Evolutionary conservation across 2,329 filamentous ascomycete species (phyloP).

Genomic region (Scedosporium boydii): DNA sequence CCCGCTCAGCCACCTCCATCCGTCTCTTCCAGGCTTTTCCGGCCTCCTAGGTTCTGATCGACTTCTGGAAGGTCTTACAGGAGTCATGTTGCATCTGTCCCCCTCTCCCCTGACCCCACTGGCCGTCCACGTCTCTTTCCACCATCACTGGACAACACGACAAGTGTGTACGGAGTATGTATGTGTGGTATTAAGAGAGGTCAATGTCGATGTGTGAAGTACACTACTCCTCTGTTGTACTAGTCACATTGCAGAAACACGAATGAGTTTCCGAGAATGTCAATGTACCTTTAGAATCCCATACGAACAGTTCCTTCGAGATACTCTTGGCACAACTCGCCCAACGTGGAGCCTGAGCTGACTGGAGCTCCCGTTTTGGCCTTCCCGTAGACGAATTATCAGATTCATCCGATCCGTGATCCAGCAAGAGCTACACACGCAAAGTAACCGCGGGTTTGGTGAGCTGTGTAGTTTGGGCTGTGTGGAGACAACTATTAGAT

Average conservation of each 20-base stretch:
- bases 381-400: background rate
- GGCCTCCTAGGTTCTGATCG: background rate
- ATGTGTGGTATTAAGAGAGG: background rate
- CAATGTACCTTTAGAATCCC: no score
- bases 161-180: no score
- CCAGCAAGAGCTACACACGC: background rate
- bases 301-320: no score
- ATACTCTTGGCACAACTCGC: no score
- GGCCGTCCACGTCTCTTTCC: background rate
- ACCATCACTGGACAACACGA: no score
- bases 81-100: background rate
- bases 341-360: no score
- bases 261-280: background rate
- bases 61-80: slow-evolving; percentile 2
- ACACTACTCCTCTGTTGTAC: background rate
- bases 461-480: no score
- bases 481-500: no score
- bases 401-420: background rate
- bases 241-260: background rate
- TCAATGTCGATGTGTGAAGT: background rate
- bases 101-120: background rate
- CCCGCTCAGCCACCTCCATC: background rate
- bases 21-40: background rate
- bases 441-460: no score
- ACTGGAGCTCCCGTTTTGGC: no score